Base-by-base conservation (phyloP, 495 filamentous ascomycete genomes). In the Corynascus novoguineensis region DNA sequence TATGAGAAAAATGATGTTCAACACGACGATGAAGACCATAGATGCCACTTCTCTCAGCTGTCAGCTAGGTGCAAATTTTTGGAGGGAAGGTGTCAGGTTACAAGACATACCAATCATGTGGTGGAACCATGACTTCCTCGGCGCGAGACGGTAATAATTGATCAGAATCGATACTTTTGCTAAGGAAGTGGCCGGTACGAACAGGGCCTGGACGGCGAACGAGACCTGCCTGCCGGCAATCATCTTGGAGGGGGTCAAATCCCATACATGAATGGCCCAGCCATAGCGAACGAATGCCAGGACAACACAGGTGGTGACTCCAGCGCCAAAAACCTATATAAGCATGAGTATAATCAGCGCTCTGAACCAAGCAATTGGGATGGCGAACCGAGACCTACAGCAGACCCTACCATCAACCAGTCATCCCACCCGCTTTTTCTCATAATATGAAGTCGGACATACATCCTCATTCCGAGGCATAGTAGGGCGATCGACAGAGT, bases 101-200 rank as follows among this genome's bases (percentile, higher is more conserved):
- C 45, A 19, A 21, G 4, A 55, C 58, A 2, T 47, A 55, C 58
- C 64, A 1, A 68, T 70, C 15, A 68, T 53, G 22, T 68, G 63
- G 31, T 72, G 73, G 50, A 81, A 76, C 27, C 61, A 64, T 1
- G 57, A 59, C 21, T 60, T 41, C 19, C 59, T 57, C 7, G 73
- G 71, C 31, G 80, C 80, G 34, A 82, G 69, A 37, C 76, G 75
- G 10, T 80, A 65, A 62, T 81, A 82, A 60, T 75, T 76, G 35
- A 72, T 58, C 2, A 82, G 69, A 31, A 81, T 78, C 24, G 76
- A 78, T 19, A 78, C 31, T 50, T 82, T 81, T 9, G 75, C 73
- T 14, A 76, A 31, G 9, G 64, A 32, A 0, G 65, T 66, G 15
- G 63, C 54, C 1, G 60, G 37, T 12, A 68, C n/a, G 21, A 70